phyloP scores from a whole-genome alignment of 495 filamentous ascomycete species.

The Penicillium coffeae region DNA sequence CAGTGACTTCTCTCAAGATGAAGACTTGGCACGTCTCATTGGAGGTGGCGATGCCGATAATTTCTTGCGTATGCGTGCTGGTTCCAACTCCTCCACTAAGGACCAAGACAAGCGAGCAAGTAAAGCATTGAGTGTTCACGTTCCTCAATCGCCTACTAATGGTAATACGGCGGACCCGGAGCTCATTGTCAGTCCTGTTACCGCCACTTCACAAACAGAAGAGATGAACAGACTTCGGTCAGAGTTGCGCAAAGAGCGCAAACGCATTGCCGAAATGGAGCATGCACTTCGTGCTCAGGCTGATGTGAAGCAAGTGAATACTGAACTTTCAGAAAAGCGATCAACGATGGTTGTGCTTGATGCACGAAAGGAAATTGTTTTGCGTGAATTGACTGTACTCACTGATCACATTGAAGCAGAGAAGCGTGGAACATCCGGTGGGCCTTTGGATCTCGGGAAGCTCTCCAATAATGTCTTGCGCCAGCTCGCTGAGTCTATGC shows the following conservation, averaged over 20 bases:
- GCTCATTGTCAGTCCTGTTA: constrained; percentile 65
- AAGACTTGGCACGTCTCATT: constrained; percentile 81
- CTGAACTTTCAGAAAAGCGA: constrained; percentile 85
- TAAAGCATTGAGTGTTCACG: constrained; percentile 48
- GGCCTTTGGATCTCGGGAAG: constrained; percentile 67
- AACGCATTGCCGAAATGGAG: constrained; percentile 80
- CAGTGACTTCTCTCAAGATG: constrained; percentile 83
- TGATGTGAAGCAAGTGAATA: constrained; percentile 79
- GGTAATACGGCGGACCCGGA: constrained; percentile 60
- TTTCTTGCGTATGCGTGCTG: constrained; percentile 61
- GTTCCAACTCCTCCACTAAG: constrained; percentile 93
- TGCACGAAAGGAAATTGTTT: constrained; percentile 89
- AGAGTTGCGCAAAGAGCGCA: constrained; percentile 75
- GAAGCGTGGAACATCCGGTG: constrained; percentile 56
- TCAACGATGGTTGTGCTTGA: constrained; percentile 96
- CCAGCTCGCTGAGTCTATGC: constrained; percentile 82
- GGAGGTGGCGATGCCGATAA: constrained; percentile 64
- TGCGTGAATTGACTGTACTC: constrained; percentile 84
- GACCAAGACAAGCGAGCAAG: constrained; percentile 68
- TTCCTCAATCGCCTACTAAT: constrained; percentile 67
- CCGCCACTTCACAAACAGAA: constrained; percentile 62
- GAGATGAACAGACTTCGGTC: constrained; percentile 69
- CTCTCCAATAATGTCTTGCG: constrained; percentile 81
- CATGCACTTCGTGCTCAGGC: constrained; percentile 62
- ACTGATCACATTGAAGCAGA: constrained; percentile 70